Evolutionary conservation across 305 asterid genomes (phyloP), one percentile per base, ranked within the genome.

Genomic region (Salvia sclarea): DNA sequence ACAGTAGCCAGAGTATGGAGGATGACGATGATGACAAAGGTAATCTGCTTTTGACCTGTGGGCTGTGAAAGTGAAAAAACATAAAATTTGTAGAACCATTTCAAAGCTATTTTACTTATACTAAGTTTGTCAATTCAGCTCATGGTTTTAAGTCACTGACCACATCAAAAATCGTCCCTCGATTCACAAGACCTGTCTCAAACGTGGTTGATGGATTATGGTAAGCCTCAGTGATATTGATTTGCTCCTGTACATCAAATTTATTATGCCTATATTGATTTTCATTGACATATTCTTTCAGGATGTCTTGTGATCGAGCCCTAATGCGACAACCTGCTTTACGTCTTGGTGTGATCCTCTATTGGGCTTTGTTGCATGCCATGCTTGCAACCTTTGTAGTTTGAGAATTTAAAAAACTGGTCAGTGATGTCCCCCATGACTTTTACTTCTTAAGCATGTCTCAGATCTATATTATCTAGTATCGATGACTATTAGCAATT

Each of bases 101-200:
- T 54, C 38, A 62, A 30, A 47, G 66, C 66, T 47, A 58, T 50
- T 54, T 17, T 0, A 69, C 69, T 71, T 64, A 58, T 53, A 45
- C 35, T 24, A 31, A 25, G 67, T 18, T 43, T 50, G 18, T 61
- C 64, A 40, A 52, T 78, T 78, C 91, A 94, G 99, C 99, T 81
- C 99, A 94, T 77, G 99, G 98, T 75, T 94, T 94, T 85, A 94
- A 91, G 91, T 91, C 99, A 13, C 88, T 94, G 64, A 89, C 99
- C 65, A 86, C 99, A 38, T 94, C 98, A 64, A 89, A 81, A 75
- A 79, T 91, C 59, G 86, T 91, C 75, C 99, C 99, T 4, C 81
- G 95, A 66, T 94, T 94, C 82, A 91, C 96, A 13, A 85, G 99
- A 62, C 99, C 99, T 38, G 83, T 87, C 43, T 83, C 98, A 8